Percentiles rank a stretch among this genome's conserved stretches.
phyloP scores from a whole-genome alignment of 2,329 filamentous ascomycete species.

The Knufia petricola region DNA sequence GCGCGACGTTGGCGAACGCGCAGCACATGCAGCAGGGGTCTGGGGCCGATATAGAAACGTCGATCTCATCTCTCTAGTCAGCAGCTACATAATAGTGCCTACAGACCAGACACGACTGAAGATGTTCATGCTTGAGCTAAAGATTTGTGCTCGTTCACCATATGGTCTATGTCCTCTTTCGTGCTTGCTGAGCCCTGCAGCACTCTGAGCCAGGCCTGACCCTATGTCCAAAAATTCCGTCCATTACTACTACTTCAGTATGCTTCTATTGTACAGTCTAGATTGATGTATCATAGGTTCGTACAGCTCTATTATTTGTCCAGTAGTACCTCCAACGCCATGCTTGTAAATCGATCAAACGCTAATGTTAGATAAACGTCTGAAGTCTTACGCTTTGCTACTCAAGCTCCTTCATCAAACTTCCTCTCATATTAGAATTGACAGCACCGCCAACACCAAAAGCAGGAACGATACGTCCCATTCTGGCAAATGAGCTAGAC shows the following conservation, averaged over 20 bases:
- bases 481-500: slow-evolving; percentile 60
- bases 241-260: not conserved
- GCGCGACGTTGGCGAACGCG: not conserved
- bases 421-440: slow-evolving; percentile 43
- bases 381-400: not conserved
- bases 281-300: not conserved
- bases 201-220: too few species aligned
- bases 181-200: too few species aligned
- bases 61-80: too few species aligned
- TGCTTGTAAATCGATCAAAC: slow-evolving; percentile 1
- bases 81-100: too few species aligned
- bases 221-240: too few species aligned
- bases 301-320: not conserved
- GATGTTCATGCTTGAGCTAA: too few species aligned
- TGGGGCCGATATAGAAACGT: not conserved
- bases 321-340: not conserved
- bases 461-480: slow-evolving; percentile 73
- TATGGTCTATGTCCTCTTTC: not conserved
- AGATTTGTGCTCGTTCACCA: too few species aligned
- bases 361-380: too few species aligned
- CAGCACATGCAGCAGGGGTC: not conserved
- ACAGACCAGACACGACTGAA: too few species aligned
- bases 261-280: not conserved
- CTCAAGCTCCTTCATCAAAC: slow-evolving; percentile 20
- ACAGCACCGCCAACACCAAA: slow-evolving; percentile 83